These are phyloP conservation scores for Aureobasidium sp. DNA, from an alignment of 2,329 filamentous ascomycete genomes.

Conservation along the genomic window DNA sequence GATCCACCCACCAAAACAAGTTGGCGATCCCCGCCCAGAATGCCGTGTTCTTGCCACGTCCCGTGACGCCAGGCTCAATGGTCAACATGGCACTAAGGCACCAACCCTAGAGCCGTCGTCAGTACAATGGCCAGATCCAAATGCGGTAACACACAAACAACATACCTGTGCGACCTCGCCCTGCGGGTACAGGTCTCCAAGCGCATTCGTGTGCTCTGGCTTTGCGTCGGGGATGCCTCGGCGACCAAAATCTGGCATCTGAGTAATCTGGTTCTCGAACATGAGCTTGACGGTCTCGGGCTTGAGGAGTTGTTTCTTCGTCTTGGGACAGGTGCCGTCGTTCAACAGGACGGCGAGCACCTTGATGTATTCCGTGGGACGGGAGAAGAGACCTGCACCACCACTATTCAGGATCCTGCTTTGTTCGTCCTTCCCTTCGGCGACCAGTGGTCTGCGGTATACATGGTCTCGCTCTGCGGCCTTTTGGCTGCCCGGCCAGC, in stretches of 20 bases:
- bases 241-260: conserved; percentile 28
- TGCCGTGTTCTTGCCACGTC: conserved; percentile 26
- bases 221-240: conserved; percentile 26
- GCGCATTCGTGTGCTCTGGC: conserved; percentile 24
- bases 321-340: conserved; percentile 51
- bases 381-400: conserved; percentile 53
- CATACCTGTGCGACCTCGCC: conserved; percentile 2
- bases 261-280: conserved; percentile 48
- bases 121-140: neutral
- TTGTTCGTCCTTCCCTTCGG: conserved; percentile 35
- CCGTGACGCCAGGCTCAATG: conserved; percentile 26
- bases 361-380: conserved; percentile 51
- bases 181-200: conserved; percentile 41
- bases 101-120: conserved; percentile 45
- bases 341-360: conserved; percentile 56
- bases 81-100: conserved; percentile 39
- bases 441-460: conserved; percentile 39
- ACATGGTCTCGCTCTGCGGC: conserved; percentile 41
- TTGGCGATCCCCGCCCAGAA: conserved; percentile 31
- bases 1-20: conserved; percentile 31
- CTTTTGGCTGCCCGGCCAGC: conserved; percentile 33
- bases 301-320: conserved; percentile 45
- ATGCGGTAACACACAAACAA: neutral
- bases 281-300: conserved; percentile 51
- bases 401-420: conserved; percentile 47